Percentiles rank a stretch among this genome's conserved stretches.
These are phyloP conservation scores for Coemansia guatemalensis DNA, from an alignment of 192 early-diverging fungal genomes.

Conservation along the genomic window DNA sequence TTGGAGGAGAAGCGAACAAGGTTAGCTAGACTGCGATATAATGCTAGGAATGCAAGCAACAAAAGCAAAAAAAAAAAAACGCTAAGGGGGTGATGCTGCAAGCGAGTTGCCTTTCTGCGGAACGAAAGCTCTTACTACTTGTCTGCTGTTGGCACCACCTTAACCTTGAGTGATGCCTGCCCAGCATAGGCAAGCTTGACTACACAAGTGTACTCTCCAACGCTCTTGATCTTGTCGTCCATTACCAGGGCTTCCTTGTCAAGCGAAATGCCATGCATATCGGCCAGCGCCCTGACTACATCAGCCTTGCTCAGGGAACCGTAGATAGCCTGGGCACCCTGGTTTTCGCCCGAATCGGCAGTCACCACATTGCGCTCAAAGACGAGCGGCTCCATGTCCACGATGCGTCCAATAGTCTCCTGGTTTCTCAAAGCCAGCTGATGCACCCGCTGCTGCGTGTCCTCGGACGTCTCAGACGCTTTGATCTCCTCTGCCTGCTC, in stretches of 20 bases:
- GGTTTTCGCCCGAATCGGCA: conserved; percentile 4
- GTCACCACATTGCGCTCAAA: conserved; percentile 41
- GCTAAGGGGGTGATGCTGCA: background rate
- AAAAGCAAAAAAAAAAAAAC: background rate
- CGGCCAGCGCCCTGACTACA: conserved; percentile 35
- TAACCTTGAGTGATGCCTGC: conserved; percentile 31
- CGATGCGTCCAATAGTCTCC: conserved; percentile 22
- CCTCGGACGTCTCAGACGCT: background rate
- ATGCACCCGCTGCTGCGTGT: conserved; percentile 26
- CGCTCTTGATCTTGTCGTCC: conserved; percentile 53
- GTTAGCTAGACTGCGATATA: background rate
- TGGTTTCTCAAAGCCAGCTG: conserved; percentile 46
- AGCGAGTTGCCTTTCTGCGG: background rate
- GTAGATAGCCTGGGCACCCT: conserved; percentile 30
- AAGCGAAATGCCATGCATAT: conserved; percentile 30
- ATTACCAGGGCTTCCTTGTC: conserved; percentile 43
- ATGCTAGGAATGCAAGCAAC: background rate
- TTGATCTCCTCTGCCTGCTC: background rate
- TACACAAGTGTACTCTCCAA: conserved; percentile 42
- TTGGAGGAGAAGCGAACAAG: background rate
- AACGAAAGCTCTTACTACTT: background rate
- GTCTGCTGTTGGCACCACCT: conserved; percentile 19
- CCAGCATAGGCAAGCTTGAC: conserved; percentile 52
- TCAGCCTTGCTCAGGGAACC: conserved; percentile 45
- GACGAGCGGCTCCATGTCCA: conserved; percentile 29